phyloP scores from a whole-genome alignment of 176 grass and related monocot genomes.

The Secale cereale region DNA sequence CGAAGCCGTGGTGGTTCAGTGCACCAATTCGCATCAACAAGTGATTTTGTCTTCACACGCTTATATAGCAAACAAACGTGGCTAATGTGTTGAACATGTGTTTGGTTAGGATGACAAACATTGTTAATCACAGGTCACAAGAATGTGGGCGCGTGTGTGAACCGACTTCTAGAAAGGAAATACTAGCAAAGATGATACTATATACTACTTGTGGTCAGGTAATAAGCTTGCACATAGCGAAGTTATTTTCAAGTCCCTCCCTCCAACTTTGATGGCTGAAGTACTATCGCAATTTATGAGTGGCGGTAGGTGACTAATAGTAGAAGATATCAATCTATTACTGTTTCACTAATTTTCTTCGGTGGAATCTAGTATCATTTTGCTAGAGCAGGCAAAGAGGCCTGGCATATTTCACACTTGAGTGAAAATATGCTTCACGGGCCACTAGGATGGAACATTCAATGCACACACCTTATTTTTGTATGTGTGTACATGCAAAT shows the following conservation, averaged over 20 bases:
- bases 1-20: not conserved
- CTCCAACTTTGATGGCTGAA: not conserved
- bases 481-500: too few species aligned
- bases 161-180: not conserved
- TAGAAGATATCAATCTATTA: not conserved
- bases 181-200: not conserved
- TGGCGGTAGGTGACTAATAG: not conserved
- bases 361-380: not conserved
- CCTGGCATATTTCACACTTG: too few species aligned
- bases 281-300: not conserved
- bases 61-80: not conserved
- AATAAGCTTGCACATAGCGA: not conserved
- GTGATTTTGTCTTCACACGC: too few species aligned
- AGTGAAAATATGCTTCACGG: too few species aligned
- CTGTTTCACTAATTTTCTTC: not conserved
- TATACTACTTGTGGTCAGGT: not conserved
- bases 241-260: not conserved
- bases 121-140: not conserved
- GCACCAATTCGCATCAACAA: too few species aligned
- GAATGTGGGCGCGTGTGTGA: not conserved
- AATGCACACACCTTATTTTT: too few species aligned
- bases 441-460: too few species aligned
- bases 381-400: too few species aligned
- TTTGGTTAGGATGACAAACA: not conserved
- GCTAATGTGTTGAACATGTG: not conserved